These are phyloP conservation scores for Xylaria intraflava DNA, from an alignment of 495 filamentous ascomycete genomes.

Conservation along the genomic window DNA sequence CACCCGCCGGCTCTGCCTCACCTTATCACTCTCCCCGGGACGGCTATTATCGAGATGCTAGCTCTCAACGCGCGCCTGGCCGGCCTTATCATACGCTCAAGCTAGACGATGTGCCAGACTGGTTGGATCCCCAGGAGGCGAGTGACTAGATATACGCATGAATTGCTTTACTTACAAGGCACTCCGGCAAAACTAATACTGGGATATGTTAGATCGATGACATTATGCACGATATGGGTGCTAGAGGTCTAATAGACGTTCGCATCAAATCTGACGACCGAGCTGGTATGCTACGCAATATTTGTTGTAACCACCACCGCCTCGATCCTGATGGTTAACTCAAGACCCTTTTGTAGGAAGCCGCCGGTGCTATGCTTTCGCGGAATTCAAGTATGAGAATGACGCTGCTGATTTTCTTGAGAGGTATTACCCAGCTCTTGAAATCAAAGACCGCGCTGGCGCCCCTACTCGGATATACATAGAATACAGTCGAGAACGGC, in stretches of 20 bases:
- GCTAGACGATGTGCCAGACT: slow-evolving; percentile 25
- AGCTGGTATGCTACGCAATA: slow-evolving; percentile 11
- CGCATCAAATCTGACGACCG: slow-evolving; percentile 26
- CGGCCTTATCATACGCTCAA: slow-evolving; percentile 27
- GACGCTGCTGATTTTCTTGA: slow-evolving; percentile 62
- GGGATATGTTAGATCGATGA: slow-evolving; percentile 15
- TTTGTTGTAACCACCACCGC: background rate
- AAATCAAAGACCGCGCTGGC: slow-evolving; percentile 37
- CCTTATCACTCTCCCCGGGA: slow-evolving; percentile 18
- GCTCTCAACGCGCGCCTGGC: slow-evolving; percentile 16
- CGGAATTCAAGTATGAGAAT: slow-evolving; percentile 54
- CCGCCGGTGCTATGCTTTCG: slow-evolving; percentile 64
- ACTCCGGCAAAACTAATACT: background rate
- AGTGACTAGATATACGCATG: background rate
- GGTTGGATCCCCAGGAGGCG: slow-evolving; percentile 21
- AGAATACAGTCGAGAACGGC: slow-evolving; percentile 32
- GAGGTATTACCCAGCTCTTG: slow-evolving; percentile 55
- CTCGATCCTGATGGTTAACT: background rate
- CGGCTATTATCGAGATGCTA: slow-evolving; percentile 18
- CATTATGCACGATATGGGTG: slow-evolving; percentile 25
- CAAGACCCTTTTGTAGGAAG: slow-evolving; percentile 38
- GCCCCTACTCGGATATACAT: slow-evolving; percentile 19
- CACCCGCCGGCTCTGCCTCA: slow-evolving; percentile 20
- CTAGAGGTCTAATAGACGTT: slow-evolving; percentile 22
- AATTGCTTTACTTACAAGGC: background rate